These are phyloP conservation scores for Pestalotiopsis sp. DNA, from an alignment of 2,329 filamentous ascomycete species.

Conservation along the genomic window DNA sequence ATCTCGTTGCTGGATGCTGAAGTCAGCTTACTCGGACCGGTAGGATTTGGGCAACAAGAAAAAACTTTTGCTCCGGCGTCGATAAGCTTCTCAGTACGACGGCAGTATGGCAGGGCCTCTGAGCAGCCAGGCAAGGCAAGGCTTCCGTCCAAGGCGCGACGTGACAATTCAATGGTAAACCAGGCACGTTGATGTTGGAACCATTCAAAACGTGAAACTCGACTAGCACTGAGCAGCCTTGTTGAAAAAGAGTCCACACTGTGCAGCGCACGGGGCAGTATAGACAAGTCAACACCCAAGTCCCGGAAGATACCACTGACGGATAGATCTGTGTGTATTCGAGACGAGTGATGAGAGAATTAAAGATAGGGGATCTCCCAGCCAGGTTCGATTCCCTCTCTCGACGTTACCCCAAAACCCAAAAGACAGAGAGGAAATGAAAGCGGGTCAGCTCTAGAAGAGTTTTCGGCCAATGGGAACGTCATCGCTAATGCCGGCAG, in stretches of 20 bases:
- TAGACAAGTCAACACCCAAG: not conserved
- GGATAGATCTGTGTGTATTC: not conserved
- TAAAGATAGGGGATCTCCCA: constrained; percentile 2
- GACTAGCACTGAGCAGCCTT: not conserved
- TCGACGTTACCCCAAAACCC: not conserved
- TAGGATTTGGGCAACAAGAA: not conserved
- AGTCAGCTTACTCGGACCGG: not conserved
- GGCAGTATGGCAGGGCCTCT: not conserved
- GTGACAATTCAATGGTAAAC: not conserved
- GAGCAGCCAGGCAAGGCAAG: not conserved
- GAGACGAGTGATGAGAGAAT: not conserved
- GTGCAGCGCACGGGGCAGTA: not conserved
- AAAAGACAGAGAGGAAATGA: constrained; percentile 12
- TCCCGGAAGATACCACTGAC: not conserved
- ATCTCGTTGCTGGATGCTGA: not conserved
- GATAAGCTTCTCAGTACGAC: not conserved
- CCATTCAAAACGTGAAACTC: not conserved
- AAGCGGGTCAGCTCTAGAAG: constrained; percentile 10
- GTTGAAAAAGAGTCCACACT: not conserved
- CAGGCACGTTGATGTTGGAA: not conserved
- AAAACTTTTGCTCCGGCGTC: not conserved
- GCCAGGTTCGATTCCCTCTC: not conserved
- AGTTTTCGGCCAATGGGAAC: constrained; percentile 9
- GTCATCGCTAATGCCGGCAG: constrained; percentile 16
- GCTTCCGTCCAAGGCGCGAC: not conserved